phyloP scores from a whole-genome alignment of 495 filamentous ascomycete species.

The Friedmanniomyces simplex region DNA sequence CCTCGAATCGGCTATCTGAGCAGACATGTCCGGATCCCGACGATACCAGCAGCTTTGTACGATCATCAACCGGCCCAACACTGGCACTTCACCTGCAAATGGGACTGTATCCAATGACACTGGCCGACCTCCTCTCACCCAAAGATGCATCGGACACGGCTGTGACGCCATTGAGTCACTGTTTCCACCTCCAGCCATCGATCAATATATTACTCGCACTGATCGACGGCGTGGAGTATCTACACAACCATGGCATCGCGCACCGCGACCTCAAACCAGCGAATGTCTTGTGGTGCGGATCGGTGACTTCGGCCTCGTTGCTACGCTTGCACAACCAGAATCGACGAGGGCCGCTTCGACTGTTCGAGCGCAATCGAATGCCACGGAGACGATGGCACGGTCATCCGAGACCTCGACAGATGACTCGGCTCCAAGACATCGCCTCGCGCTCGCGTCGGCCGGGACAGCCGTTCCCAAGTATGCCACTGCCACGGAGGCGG shows the following conservation, averaged over 20 bases:
- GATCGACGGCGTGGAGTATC: conserved; percentile 31
- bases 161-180: conserved; percentile 25
- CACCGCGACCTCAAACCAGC: conserved; percentile 41
- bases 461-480: too few species aligned
- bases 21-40: neutral
- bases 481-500: neutral
- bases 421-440: too few species aligned
- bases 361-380: too few species aligned
- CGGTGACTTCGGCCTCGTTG: conserved; percentile 32
- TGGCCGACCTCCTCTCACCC: conserved; percentile 29
- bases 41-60: neutral
- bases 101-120: conserved; percentile 34
- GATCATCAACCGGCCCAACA: neutral
- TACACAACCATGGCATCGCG: conserved; percentile 30
- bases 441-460: too few species aligned
- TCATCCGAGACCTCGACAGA: too few species aligned
- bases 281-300: conserved; percentile 36
- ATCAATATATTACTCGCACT: conserved; percentile 30
- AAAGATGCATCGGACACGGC: neutral
- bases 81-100: conserved; percentile 34
- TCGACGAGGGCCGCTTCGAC: neutral
- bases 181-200: conserved; percentile 32
- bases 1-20: too few species aligned
- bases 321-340: conserved; percentile 20
- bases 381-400: too few species aligned